Evolutionary conservation across 1,284 basidiomycete genomes (phyloP), one percentile per base, ranked within the genome.

Genomic region (Cutaneotrichosporon spelunceum): DNA sequence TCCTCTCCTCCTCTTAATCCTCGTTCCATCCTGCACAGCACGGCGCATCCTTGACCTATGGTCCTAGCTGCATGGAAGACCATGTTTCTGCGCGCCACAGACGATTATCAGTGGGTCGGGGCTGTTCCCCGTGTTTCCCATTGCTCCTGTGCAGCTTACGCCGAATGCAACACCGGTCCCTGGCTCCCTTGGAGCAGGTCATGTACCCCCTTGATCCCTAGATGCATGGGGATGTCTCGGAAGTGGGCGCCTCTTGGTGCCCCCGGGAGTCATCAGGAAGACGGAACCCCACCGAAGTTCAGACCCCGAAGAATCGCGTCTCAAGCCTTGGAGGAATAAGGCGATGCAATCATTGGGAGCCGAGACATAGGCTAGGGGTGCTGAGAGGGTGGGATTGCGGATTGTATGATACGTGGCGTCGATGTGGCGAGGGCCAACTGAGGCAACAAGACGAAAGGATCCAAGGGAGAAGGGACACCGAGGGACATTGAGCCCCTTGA

Each of bases 161-260:
- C 48, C 26, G 48, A 50, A 50, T 50, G 48, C 26, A 27, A 27
- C 13, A 6, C 19, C 48, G 48, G 27, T 26, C 45, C 45, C 45
- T 27, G 26, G 45, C 21, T 24, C 48, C 48, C 48, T 29, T 50
- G 48, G 24, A 50, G 30, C 39, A 42, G 48, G 48, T 33, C 48
- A 50, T 50, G 48, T 16, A 27, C n/a, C 26, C 48, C 48, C 48
- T 14, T 19, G 27, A 50, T 13, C 48, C 47, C 48, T 50, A 27
- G 27, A 7, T 27, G 13, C 26, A 27, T 48, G 27, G 4, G 30
- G 19, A 16, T 30, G 48, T 50, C 48, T 50, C 30, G 48, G 48
- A n/a, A 13, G 27, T 50, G 24, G 27, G 27, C 27, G 48, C 27
- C 48, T 50, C 48, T 50, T n/a, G 19, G 27, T n/a, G 4, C n/a